Evolutionary conservation across 2,329 filamentous ascomycete species (phyloP).

Genomic region (Intubia oerlemansii): DNA sequence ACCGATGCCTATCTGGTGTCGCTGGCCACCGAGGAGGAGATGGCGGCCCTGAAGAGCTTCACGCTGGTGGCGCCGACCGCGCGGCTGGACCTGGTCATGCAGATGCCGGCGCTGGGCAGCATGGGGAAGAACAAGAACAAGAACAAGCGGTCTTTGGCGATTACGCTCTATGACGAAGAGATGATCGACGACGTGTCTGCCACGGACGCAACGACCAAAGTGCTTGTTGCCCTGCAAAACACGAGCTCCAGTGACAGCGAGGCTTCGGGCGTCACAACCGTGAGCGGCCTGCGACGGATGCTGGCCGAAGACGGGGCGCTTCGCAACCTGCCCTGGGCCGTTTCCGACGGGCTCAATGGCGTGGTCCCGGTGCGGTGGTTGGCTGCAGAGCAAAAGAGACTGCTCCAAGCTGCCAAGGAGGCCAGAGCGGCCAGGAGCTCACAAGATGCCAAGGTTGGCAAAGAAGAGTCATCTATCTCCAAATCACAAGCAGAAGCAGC

Average conservation of each 20-base stretch:
- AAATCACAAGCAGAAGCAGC: background rate
- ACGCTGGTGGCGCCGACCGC: constrained; percentile 14
- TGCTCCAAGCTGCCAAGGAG: background rate
- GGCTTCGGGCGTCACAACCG: constrained; percentile 11
- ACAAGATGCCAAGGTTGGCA: background rate
- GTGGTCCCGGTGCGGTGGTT: constrained; percentile 10
- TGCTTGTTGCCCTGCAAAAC: constrained; percentile 16
- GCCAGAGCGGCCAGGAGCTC: background rate
- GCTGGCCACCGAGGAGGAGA: constrained; percentile 4
- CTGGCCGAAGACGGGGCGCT: constrained; percentile 20
- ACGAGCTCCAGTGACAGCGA: constrained; percentile 3
- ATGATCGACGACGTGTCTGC: constrained; percentile 6
- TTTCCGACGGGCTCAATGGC: constrained; percentile 6
- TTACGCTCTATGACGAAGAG: constrained; percentile 4
- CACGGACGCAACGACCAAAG: constrained; percentile 10
- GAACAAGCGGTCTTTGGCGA: no score
- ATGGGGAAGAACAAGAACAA: background rate
- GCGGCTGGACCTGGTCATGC: constrained; percentile 9
- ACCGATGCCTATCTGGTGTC: constrained; percentile 4
- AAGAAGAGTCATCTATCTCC: background rate
- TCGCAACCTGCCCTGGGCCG: constrained; percentile 19
- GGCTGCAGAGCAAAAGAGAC: constrained; percentile 5
- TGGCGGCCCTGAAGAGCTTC: constrained; percentile 9
- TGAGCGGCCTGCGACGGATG: constrained; percentile 14
- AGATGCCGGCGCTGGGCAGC: constrained; percentile 3